Evolutionary conservation across 192 early-diverging fungal species (phyloP).

Genomic region (Backusella tuberculispora): DNA sequence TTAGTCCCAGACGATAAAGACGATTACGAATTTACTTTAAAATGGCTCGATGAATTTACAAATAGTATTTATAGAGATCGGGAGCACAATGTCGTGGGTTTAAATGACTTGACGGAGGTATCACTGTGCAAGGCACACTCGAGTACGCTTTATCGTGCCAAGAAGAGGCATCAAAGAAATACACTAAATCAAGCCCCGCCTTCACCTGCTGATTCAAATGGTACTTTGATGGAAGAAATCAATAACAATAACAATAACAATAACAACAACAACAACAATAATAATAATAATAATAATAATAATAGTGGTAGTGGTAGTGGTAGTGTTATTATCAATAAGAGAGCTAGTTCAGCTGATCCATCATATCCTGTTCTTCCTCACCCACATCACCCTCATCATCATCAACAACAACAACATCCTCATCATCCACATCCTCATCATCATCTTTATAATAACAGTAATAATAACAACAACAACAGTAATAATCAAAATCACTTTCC

Average conservation of each 20-base stretch:
- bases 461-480: neutral
- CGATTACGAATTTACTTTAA: constrained; percentile 41
- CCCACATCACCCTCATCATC: neutral
- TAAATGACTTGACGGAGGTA: constrained; percentile 34
- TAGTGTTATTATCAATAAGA: too few relatives aligned
- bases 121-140: constrained; percentile 47
- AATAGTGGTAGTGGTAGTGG: too few relatives aligned
- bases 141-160: constrained; percentile 43
- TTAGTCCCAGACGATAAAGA: constrained; percentile 32
- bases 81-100: constrained; percentile 22
- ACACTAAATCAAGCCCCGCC: constrained; percentile 21
- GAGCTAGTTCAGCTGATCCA: constrained; percentile 13
- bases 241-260: too few relatives aligned
- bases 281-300: too few relatives aligned
- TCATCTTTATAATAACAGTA: neutral
- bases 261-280: too few relatives aligned
- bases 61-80: constrained; percentile 33
- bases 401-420: too few relatives aligned
- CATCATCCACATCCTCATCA: too few relatives aligned
- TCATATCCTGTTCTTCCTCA: constrained; percentile 14
- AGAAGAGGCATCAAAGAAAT: constrained; percentile 29
- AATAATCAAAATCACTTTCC: neutral
- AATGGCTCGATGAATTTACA: constrained; percentile 39
- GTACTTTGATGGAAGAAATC: neutral
- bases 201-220: constrained; percentile 27